A percentile compares a stretch with the other conserved stretches of the same genome.
These are phyloP conservation scores for Ciborinia camelliae DNA, from an alignment of 2,329 filamentous ascomycete genomes.

Conservation along the genomic window DNA sequence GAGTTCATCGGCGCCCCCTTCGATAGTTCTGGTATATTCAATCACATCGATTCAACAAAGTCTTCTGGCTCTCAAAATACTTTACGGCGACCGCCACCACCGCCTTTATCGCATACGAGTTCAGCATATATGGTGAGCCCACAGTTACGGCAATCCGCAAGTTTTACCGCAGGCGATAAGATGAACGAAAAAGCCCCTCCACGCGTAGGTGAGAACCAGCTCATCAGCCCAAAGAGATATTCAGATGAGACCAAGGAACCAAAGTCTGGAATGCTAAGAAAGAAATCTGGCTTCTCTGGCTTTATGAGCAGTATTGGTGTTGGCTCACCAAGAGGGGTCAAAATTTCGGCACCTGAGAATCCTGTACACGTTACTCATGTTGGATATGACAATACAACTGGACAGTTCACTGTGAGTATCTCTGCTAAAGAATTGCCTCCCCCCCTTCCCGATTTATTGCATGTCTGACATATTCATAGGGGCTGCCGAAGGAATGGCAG, in stretches of 20 bases:
- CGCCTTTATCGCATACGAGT: constrained; percentile 49
- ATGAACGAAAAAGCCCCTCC: constrained; percentile 48
- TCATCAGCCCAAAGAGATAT: constrained; percentile 64
- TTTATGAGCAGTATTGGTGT: constrained; percentile 79
- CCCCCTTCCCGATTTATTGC: background rate
- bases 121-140: constrained; percentile 53
- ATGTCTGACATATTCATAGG: constrained; percentile 48
- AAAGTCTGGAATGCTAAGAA: constrained; percentile 61
- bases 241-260: constrained; percentile 72
- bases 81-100: constrained; percentile 43
- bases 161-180: constrained; percentile 54
- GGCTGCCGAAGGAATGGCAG: constrained; percentile 97
- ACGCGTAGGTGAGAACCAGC: constrained; percentile 43
- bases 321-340: constrained; percentile 81
- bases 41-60: constrained; percentile 52
- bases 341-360: constrained; percentile 97
- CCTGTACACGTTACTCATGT: constrained; percentile 98
- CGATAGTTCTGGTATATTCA: constrained; percentile 60
- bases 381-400: constrained; percentile 92
- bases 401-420: constrained; percentile 77
- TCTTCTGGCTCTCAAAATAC: constrained; percentile 37
- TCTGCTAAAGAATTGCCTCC: background rate
- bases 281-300: constrained; percentile 85
- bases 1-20: constrained; percentile 64
- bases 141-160: constrained; percentile 61